Evolutionary conservation across 371 early-diverging fungal species (phyloP), one percentile per base, ranked within the genome.

Genomic region (Lichtheimia corymbifera): DNA sequence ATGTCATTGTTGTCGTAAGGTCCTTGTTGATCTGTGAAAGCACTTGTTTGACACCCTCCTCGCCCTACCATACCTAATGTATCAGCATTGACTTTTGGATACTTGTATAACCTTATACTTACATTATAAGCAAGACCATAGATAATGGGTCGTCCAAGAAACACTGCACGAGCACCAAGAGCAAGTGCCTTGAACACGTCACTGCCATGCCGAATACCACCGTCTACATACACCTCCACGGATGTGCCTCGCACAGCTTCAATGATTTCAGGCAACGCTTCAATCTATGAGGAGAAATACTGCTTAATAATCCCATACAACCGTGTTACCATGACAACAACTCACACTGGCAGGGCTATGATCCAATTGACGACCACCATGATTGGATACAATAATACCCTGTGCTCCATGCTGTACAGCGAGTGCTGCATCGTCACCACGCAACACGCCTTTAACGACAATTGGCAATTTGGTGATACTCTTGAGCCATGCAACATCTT

Each of bases 341-440:
- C 60, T 57, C 57, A 62, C 84, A 3, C 84, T 69, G 5, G 84
- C 67, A 44, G 74, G 74, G 1, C 72, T 58, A 11, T 73, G 65
- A 58, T 91, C 91, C 50, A 92, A 76, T 68, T 92, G 91, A 4
- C 92, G 75, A 3, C 91, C 92, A 47, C 91, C 92, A 65, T 92
- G 92, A 67, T 92, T 92, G 28, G 84, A 83, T 6, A 92, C 80
- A 50, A 89, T 78, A 35, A 92, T 84, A 18, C 83, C 92, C 11
- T 74, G 76, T 28, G 83, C 75, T 3, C 87, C 88, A 50, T 66
- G 54, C 53, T 75, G 15, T 5, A 83, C 84, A 2, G 92, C 91
- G 20, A 81, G 61, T 27, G 74, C 72, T 24, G 91, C 90, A 68
- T 92, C 92, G 45, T 84, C 90, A 27, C 70, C 84, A 11, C 76